Evolutionary conservation across 495 filamentous ascomycete genomes (phyloP).

Genomic region (Gamarada debralockiae): DNA sequence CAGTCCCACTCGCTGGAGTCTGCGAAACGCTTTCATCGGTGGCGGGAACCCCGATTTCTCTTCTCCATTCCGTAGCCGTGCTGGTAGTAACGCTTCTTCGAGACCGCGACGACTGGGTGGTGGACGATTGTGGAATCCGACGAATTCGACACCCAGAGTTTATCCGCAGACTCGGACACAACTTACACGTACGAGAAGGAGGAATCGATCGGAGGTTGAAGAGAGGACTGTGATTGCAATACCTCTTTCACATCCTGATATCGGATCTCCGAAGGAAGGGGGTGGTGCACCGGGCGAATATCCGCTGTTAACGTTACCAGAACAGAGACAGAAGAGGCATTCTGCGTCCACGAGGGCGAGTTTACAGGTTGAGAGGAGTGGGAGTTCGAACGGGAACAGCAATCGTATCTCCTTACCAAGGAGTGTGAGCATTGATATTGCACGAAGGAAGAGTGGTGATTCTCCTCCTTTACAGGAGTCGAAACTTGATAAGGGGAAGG

Average conservation of each 20-base stretch:
- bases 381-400: constrained; percentile 49
- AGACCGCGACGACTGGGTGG: constrained; percentile 28
- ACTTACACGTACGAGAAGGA: constrained; percentile 2
- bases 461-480: neutral
- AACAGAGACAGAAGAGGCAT: constrained; percentile 57
- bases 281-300: constrained; percentile 53
- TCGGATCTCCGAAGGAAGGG: constrained; percentile 27
- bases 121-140: constrained; percentile 57
- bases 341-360: constrained; percentile 51
- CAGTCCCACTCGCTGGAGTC: constrained; percentile 31
- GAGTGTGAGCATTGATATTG: constrained; percentile 36
- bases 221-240: constrained; percentile 44
- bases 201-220: constrained; percentile 38
- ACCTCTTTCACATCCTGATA: constrained; percentile 34
- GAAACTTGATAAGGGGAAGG: constrained; percentile 24
- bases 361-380: constrained; percentile 62
- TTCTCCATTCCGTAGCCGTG: constrained; percentile 41
- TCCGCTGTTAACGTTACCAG: constrained; percentile 66
- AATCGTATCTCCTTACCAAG: constrained; percentile 62
- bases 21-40: constrained; percentile 35
- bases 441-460: constrained; percentile 34
- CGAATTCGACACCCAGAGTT: constrained; percentile 55
- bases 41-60: constrained; percentile 31
- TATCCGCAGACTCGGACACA: constrained; percentile 19
- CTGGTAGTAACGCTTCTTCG: neutral